These are phyloP conservation scores for Pyricularia grisea DNA, from an alignment of 2,329 filamentous ascomycete species.

Conservation along the genomic window DNA sequence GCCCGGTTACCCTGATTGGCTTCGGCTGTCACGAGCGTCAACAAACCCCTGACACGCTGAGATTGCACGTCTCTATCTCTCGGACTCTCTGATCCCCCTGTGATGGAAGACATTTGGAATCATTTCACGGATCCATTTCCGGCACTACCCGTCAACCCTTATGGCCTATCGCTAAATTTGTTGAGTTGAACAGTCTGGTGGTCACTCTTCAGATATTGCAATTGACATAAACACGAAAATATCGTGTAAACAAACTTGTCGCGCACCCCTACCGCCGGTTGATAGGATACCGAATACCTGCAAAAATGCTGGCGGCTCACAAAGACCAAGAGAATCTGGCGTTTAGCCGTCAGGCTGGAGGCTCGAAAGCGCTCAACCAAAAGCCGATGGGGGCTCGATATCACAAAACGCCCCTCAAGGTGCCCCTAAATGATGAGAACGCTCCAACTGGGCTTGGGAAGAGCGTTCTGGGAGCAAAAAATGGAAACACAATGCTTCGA, in stretches of 20 bases:
- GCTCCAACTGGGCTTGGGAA: constrained; percentile 46
- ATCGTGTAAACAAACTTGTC: neutral
- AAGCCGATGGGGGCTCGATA: constrained; percentile 49
- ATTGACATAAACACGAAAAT: neutral
- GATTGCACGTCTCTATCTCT: neutral
- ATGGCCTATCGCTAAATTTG: neutral
- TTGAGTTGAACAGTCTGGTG: neutral
- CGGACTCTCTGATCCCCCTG: neutral
- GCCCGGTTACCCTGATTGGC: constrained; percentile 8
- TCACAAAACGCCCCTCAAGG: constrained; percentile 74
- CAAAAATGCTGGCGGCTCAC: constrained; percentile 34
- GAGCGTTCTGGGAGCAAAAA: constrained; percentile 41
- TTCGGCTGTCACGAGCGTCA: neutral
- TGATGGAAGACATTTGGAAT: constrained; percentile 5
- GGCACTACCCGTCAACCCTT: neutral
- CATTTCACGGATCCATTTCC: neutral
- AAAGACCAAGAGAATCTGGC: constrained; percentile 85
- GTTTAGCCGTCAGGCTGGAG: constrained; percentile 61
- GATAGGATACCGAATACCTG: constrained; percentile 4
- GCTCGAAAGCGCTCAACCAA: constrained; percentile 59
- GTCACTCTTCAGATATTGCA: neutral
- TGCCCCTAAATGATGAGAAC: constrained; percentile 80
- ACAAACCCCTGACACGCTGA: neutral
- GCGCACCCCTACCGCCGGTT: constrained; percentile 4
- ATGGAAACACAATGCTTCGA: constrained; percentile 47